A percentile compares a stretch with the other conserved stretches of the same genome.
These are phyloP conservation scores for Chenopodium berlandieri DNA, from an alignment of 148 eudicot genomes.

Conservation along the genomic window DNA sequence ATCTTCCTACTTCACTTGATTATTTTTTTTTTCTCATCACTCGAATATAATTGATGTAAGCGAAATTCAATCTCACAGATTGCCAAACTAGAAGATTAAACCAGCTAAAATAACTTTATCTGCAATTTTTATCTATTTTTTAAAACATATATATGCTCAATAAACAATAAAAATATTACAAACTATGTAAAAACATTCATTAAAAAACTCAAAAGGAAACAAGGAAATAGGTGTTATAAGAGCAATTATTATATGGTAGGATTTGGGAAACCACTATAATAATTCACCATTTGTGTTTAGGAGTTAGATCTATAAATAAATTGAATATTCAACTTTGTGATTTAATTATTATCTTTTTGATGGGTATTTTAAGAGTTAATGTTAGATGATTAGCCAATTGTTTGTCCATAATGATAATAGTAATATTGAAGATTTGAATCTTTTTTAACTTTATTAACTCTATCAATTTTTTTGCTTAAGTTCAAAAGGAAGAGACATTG, in stretches of 20 bases:
- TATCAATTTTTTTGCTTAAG: not conserved
- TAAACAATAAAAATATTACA: too few species aligned
- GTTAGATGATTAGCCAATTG: not conserved
- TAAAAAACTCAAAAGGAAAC: too few species aligned
- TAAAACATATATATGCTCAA: too few species aligned
- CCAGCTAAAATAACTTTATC: not conserved
- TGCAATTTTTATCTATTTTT: too few species aligned
- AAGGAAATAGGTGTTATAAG: too few species aligned
- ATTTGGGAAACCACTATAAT: too few species aligned
- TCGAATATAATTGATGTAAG: not conserved
- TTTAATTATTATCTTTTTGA: too few species aligned
- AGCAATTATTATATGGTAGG: too few species aligned
- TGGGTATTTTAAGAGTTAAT: not conserved
- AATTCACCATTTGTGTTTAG: not conserved
- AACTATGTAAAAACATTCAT: too few species aligned
- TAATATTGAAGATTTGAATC: not conserved
- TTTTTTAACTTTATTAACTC: not conserved
- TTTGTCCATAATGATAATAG: not conserved
- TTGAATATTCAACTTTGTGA: not conserved
- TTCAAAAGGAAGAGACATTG: not conserved
- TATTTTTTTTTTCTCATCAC: not conserved
- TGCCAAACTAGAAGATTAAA: not conserved
- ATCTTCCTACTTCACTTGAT: not conserved
- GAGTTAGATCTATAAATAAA: not conserved
- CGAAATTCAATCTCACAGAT: not conserved